Evolutionary conservation across 352 stramenopile genomes (phyloP).

Genomic region (Plasmopara muralis): DNA sequence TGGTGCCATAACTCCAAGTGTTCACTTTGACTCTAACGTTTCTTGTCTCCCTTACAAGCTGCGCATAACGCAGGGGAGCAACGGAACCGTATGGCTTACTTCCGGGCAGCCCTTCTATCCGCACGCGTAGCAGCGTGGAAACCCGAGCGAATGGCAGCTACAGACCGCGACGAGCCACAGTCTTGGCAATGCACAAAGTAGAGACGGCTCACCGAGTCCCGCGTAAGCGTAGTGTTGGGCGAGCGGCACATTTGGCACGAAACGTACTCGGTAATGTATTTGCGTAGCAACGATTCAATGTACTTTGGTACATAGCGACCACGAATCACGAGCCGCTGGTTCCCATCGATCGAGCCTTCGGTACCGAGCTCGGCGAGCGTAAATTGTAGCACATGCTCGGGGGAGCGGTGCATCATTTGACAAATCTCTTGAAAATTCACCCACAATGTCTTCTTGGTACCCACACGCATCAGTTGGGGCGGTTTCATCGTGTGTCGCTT

Average conservation of each 20-base stretch:
- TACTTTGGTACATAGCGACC: conserved; percentile 98
- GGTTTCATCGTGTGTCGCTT: conserved; percentile 90
- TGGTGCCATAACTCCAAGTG: conserved; percentile 12
- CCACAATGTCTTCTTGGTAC: conserved; percentile 98
- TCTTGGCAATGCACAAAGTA: conserved; percentile 98
- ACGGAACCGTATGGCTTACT: conserved; percentile 40
- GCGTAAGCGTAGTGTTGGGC: conserved; percentile 96
- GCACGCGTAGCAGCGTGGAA: conserved; percentile 94
- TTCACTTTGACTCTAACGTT: conserved; percentile 27
- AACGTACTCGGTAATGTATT: conserved; percentile 99
- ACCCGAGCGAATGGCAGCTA: conserved; percentile 96
- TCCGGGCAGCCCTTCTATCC: conserved; percentile 77
- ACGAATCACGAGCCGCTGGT: conserved; percentile 97
- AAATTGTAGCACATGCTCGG: conserved; percentile 99
- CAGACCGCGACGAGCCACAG: conserved; percentile 94
- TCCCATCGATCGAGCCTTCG: conserved; percentile 98
- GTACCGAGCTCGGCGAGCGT: conserved; percentile 99
- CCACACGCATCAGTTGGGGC: conserved; percentile 86
- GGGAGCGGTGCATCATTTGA: conserved; percentile 97
- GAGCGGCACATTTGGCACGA: conserved; percentile 99
- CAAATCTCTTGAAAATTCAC: conserved; percentile 99
- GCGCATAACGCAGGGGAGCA: not conserved
- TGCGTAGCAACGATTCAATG: conserved; percentile 98
- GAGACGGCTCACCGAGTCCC: conserved; percentile 94
- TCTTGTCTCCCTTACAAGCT: not conserved